Base-by-base conservation (phyloP, 192 early-diverging fungal species). In the Lobosporangium transversale region DNA sequence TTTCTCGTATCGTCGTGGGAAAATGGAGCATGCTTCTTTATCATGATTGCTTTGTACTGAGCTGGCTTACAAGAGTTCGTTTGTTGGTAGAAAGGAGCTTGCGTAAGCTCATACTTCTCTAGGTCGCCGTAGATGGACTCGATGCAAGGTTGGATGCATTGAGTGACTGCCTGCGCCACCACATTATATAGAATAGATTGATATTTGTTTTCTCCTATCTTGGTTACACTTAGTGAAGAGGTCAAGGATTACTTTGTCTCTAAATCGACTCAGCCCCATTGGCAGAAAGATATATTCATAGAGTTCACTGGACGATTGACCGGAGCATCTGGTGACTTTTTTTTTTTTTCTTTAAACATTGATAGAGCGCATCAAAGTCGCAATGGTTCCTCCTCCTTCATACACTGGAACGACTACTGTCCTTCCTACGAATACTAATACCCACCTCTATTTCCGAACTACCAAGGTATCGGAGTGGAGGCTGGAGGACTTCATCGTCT, bases 221-320 rank as follows among this genome's bases (percentile, higher is more conserved):
- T 66, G 20, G 64, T 43, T 66, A 54, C 53, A 51, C 64, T 66
- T 51, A 17, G 33, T 58, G 54, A 66, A 54, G 64, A 32, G 37
- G 53, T 66, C 33, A 57, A 50, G 64, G 64, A 35, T 50, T 43
- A 23, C 52, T 8, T 50, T 48, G 30, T 66, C 54, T 66, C 54
- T 54, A 57, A 66, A 57, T 54, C 57, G 53, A 57, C 57, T 54
- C 57, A 45, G 64, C 53, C 64, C 23, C 50, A 37, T 23, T 40
- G 27, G 64, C 64, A 55, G 64, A 54, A 57, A 65, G 62, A 65
- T 51, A 47, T 65, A 53, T 65, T 53, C 62, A 53, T 53, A 50
- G 62, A 52, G 62, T 45, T 31, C 62, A 64, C 62, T 64, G 53
- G 63, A 44, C 42, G 55, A 21, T 29, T 66, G 43, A 50, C 50